These are phyloP conservation scores for Colletotrichum caudatum DNA, from an alignment of 2,329 filamentous ascomycete genomes.

Conservation along the genomic window DNA sequence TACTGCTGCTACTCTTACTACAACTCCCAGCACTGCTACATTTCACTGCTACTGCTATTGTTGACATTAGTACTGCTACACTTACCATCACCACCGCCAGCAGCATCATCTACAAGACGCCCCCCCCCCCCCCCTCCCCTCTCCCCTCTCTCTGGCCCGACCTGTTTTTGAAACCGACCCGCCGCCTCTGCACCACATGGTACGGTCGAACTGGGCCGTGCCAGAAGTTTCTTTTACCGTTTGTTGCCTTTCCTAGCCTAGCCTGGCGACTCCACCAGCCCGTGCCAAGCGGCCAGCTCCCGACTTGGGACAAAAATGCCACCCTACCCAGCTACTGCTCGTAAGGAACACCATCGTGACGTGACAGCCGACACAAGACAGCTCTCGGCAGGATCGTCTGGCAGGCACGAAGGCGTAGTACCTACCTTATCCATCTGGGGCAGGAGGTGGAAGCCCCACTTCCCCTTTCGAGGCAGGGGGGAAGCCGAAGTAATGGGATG, in stretches of 20 bases:
- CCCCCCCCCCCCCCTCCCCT: too few relatives aligned
- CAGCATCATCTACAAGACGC: conserved; percentile 28
- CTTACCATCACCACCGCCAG: background rate
- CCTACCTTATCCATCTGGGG: conserved; percentile 1
- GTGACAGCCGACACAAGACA: conserved; percentile 28
- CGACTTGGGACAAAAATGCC: conserved; percentile 31
- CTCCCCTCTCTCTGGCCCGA: conserved; percentile 6
- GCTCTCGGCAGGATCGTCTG: conserved; percentile 15
- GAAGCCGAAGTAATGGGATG: too few relatives aligned
- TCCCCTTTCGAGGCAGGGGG: background rate
- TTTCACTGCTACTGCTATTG: background rate
- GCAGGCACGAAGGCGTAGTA: background rate
- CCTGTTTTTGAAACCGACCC: conserved; percentile 40
- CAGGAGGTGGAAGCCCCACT: background rate
- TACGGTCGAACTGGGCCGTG: conserved; percentile 4
- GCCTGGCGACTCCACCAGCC: background rate
- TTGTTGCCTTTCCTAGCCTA: conserved; percentile 2
- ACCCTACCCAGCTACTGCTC: background rate
- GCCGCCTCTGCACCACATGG: conserved; percentile 13
- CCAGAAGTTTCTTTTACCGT: conserved; percentile 10
- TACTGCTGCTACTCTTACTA: background rate
- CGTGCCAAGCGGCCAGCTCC: conserved; percentile 3
- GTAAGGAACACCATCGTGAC: conserved; percentile 33
- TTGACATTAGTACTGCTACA: background rate
- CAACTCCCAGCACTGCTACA: background rate